Evolutionary conservation across 1,139 yeast species (phyloP).

Genomic region (Insectozyma bohioensis): DNA sequence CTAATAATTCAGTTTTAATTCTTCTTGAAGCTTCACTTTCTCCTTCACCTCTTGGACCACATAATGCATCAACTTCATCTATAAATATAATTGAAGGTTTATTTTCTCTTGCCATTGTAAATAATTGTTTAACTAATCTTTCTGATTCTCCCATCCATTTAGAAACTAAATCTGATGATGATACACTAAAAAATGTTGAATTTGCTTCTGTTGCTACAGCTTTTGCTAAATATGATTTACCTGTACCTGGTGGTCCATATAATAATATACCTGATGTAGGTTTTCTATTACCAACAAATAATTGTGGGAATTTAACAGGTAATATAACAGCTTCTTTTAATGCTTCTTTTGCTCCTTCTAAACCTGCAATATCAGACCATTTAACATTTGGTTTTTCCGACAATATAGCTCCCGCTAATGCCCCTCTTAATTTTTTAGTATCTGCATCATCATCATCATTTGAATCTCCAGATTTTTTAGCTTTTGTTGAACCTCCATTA

Average conservation of each 20-base stretch:
- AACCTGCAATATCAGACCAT: slow-evolving; percentile 97
- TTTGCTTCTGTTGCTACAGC: slow-evolving; percentile 99
- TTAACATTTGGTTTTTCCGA: slow-evolving; percentile 90
- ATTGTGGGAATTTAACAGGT: slow-evolving; percentile 73
- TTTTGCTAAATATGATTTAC: slow-evolving; percentile 93
- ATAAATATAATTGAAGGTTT: slow-evolving; percentile 94
- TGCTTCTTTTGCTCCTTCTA: slow-evolving; percentile 94
- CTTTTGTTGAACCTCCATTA: slow-evolving; percentile 61
- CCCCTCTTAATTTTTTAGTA: slow-evolving; percentile 85
- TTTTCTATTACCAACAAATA: slow-evolving; percentile 90
- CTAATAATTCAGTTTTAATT: slow-evolving; percentile 92
- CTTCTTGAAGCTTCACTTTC: slow-evolving; percentile 96
- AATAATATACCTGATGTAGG: slow-evolving; percentile 90
- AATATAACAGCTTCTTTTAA: slow-evolving; percentile 92
- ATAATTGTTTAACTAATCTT: slow-evolving; percentile 89
- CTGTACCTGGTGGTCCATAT: slow-evolving; percentile 99
- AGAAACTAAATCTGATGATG: slow-evolving; percentile 90
- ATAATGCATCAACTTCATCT: slow-evolving; percentile 96
- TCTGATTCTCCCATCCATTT: slow-evolving; percentile 99
- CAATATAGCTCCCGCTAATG: slow-evolving; percentile 87
- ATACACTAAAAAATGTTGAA: slow-evolving; percentile 91
- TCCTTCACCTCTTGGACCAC: slow-evolving; percentile 98
- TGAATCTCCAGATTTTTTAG: slow-evolving; percentile 59
- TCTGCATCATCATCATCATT: slow-evolving; percentile 75
- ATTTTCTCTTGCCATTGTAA: slow-evolving; percentile 93